Conservation (phyloP, 768 basidiomycete species). For the Mrakia frigida region DNA sequence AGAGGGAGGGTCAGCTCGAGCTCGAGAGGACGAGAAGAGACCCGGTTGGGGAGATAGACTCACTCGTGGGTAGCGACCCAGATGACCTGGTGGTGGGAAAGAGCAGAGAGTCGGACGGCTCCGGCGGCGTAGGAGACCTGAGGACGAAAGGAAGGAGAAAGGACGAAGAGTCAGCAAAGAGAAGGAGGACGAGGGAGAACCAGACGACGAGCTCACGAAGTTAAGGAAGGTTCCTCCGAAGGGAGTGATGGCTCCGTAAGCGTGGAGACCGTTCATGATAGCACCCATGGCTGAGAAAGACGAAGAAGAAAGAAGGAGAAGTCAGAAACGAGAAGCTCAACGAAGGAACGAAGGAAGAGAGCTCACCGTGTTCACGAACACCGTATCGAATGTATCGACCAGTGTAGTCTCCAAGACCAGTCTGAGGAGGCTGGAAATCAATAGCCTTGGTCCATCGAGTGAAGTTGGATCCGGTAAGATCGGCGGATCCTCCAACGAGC, state of each 20-base stretch:
- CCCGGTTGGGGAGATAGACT: neutral
- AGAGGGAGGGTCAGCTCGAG: neutral
- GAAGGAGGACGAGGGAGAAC: neutral
- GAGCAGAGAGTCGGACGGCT: constrained; percentile 82
- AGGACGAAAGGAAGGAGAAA: neutral
- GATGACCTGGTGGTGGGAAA: constrained; percentile 83
- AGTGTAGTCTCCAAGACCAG: constrained; percentile 72
- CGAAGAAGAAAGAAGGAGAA: neutral
- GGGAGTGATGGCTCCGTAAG: constrained; percentile 87
- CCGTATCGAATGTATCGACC: constrained; percentile 93
- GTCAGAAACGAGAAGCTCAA: neutral
- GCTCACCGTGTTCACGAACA: constrained; percentile 78
- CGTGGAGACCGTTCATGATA: constrained; percentile 81
- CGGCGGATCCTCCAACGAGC: constrained; percentile 80
- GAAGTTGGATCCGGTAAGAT: constrained; percentile 86
- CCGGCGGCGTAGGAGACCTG: constrained; percentile 81
- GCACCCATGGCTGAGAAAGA: constrained; percentile 64
- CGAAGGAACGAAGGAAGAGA: neutral
- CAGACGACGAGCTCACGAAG: constrained; percentile 48
- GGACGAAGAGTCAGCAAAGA: neutral
- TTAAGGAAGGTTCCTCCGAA: constrained; percentile 87
- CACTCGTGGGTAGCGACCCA: constrained; percentile 90
- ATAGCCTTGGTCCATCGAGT: constrained; percentile 57
- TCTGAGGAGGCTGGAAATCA: constrained; percentile 89
- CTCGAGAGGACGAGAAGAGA: neutral